phyloP scores from a whole-genome alignment of 2,329 filamentous ascomycete species.

The Claviceps pusilla region DNA sequence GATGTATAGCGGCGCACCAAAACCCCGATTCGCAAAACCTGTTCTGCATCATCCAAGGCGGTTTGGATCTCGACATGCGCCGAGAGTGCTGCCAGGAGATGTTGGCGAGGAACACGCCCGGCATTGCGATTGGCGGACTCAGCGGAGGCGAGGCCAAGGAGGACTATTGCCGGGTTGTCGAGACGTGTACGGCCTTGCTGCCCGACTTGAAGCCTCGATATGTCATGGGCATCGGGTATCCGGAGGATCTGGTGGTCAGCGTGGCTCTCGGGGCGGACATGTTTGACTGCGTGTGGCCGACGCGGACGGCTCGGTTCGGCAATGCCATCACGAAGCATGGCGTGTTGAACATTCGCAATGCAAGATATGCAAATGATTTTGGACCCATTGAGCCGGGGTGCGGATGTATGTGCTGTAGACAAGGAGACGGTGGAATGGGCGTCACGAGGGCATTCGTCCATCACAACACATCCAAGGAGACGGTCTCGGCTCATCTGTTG shows the following conservation, averaged over 20 bases:
- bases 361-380: constrained; percentile 65
- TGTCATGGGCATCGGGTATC: constrained; percentile 97
- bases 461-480: constrained; percentile 88
- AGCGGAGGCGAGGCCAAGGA: constrained; percentile 90
- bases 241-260: constrained; percentile 86
- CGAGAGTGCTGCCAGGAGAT: constrained; percentile 73
- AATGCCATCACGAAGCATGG: constrained; percentile 77
- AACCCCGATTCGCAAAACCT: constrained; percentile 76
- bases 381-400: constrained; percentile 71
- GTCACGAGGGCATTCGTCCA: constrained; percentile 82
- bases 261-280: constrained; percentile 92
- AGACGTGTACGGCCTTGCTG: constrained; percentile 68
- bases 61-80: constrained; percentile 75
- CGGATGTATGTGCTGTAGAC: constrained; percentile 61
- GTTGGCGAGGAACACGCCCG: constrained; percentile 80
- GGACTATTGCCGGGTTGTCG: constrained; percentile 82
- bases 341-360: constrained; percentile 70
- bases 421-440: constrained; percentile 54
- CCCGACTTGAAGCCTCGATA: constrained; percentile 92
- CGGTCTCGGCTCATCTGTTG: constrained; percentile 67
- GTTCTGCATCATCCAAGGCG: constrained; percentile 97
- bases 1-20: constrained; percentile 80
- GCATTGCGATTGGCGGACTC: constrained; percentile 88
- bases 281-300: constrained; percentile 99
- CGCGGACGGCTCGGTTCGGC: constrained; percentile 85